Evolutionary conservation across 2,329 filamentous ascomycete genomes (phyloP).

Genomic region (Sordariomycetes sp.): DNA sequence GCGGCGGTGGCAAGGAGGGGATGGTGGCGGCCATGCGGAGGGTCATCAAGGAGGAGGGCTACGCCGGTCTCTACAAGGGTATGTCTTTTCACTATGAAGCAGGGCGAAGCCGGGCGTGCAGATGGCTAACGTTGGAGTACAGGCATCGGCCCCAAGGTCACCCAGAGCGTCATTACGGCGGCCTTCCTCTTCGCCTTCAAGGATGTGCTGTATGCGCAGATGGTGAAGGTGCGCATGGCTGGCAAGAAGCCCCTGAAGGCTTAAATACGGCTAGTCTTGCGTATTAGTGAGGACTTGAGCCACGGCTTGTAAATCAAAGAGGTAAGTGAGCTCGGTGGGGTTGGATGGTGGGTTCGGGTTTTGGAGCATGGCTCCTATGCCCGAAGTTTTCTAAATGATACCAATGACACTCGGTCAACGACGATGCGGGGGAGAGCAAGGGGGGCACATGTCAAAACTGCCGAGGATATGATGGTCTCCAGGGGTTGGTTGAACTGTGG

Average conservation of each 20-base stretch:
- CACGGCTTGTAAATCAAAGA: background rate
- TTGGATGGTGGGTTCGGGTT: background rate
- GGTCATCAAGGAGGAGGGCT: conserved; percentile 85
- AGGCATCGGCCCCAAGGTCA: conserved; percentile 95
- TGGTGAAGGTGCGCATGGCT: conserved; percentile 49
- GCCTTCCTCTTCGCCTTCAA: conserved; percentile 98
- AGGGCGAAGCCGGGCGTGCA: background rate
- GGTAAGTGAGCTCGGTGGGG: background rate
- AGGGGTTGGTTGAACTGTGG: too few relatives aligned
- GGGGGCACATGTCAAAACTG: background rate
- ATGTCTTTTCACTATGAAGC: conserved; percentile 18
- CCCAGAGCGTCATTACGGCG: conserved; percentile 91
- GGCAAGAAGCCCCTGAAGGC: conserved; percentile 21
- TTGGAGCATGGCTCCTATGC: background rate
- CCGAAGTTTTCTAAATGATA: background rate
- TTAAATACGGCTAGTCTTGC: background rate
- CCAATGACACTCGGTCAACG: background rate
- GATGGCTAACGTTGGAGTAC: conserved; percentile 9
- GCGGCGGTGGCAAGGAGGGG: conserved; percentile 61
- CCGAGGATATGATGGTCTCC: background rate
- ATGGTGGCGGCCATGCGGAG: conserved; percentile 67
- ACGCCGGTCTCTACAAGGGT: conserved; percentile 86
- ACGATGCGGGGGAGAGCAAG: background rate
- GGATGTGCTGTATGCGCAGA: conserved; percentile 85
- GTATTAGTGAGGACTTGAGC: too few relatives aligned